Conservation (phyloP, 371 early-diverging fungal species). For the Furculomyces boomerangus region DNA sequence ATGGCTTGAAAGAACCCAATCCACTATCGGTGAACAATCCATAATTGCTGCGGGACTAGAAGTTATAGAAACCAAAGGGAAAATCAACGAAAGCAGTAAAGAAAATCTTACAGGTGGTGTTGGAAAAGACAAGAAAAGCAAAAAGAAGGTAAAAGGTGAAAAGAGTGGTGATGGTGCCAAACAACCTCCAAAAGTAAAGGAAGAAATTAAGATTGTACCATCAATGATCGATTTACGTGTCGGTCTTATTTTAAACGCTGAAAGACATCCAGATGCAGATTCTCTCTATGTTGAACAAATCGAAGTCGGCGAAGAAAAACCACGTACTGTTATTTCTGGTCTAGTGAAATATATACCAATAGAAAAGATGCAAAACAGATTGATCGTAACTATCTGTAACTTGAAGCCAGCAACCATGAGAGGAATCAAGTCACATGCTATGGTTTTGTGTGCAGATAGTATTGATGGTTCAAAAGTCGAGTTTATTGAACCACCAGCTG, state of each 20-base stretch:
- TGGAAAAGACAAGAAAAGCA: conserved; percentile 2
- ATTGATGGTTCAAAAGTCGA: conserved; percentile 75
- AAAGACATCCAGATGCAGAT: conserved; percentile 86
- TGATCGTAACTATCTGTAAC: conserved; percentile 60
- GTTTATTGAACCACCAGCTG: conserved; percentile 71
- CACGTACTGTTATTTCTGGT: conserved; percentile 81
- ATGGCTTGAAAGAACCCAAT: background rate
- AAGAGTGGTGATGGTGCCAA: conserved; percentile 27
- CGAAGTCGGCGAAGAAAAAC: conserved; percentile 73
- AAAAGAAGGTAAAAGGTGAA: conserved; percentile 24
- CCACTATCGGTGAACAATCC: background rate
- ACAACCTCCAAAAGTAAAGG: background rate
- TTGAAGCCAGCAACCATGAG: conserved; percentile 93
- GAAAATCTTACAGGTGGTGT: too few species aligned
- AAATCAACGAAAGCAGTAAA: background rate
- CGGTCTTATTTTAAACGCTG: conserved; percentile 63
- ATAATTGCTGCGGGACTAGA: conserved; percentile 9
- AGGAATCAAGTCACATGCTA: conserved; percentile 83
- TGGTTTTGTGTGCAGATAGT: conserved; percentile 77
- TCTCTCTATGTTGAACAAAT: conserved; percentile 87
- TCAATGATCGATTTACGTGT: conserved; percentile 85
- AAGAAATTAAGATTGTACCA: conserved; percentile 24
- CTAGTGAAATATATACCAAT: conserved; percentile 78
- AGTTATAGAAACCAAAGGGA: conserved; percentile 17
- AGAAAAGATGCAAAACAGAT: conserved; percentile 60